These are phyloP conservation scores for Microbotryum scabiosae DNA, from an alignment of 1,284 basidiomycete genomes.

Conservation along the genomic window DNA sequence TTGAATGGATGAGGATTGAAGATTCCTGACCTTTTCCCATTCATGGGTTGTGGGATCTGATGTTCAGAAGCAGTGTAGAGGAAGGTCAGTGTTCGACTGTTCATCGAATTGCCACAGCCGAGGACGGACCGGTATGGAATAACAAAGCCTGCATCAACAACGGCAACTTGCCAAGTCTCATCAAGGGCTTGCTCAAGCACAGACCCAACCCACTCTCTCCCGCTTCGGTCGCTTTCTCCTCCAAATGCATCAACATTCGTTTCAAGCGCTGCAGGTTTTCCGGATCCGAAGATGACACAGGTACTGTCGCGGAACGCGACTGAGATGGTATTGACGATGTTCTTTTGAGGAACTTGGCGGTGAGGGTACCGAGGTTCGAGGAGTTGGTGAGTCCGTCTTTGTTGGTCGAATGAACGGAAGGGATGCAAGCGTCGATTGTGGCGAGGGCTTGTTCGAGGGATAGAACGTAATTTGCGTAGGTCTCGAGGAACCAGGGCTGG, in stretches of 20 bases:
- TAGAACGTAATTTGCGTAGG: conserved; percentile 83
- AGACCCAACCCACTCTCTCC: conserved; percentile 91
- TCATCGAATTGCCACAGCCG: too few species aligned
- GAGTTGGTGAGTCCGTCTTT: not conserved
- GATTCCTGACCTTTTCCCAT: conserved; percentile 58
- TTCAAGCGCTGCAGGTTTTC: too few species aligned
- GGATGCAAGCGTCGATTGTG: conserved; percentile 71
- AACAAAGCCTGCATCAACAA: conserved; percentile 67
- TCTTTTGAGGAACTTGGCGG: conserved; percentile 33
- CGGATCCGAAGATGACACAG: too few species aligned
- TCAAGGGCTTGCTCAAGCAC: conserved; percentile 91
- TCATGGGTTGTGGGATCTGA: conserved; percentile 95
- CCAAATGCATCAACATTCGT: conserved; percentile 52
- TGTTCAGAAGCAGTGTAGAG: conserved; percentile 39
- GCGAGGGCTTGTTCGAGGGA: conserved; percentile 81
- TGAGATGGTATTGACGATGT: conserved; percentile 50
- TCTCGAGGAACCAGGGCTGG: conserved; percentile 81
- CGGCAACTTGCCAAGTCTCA: conserved; percentile 91
- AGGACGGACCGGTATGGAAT: conserved; percentile 26
- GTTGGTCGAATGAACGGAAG: conserved; percentile 43
- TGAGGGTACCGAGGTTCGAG: conserved; percentile 48
- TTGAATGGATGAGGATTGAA: conserved; percentile 41
- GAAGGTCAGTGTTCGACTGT: not conserved
- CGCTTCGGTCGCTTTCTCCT: conserved; percentile 67
- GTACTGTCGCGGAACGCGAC: too few species aligned